phyloP scores from a whole-genome alignment of 768 basidiomycete genomes.

The Trametes cubensis region DNA sequence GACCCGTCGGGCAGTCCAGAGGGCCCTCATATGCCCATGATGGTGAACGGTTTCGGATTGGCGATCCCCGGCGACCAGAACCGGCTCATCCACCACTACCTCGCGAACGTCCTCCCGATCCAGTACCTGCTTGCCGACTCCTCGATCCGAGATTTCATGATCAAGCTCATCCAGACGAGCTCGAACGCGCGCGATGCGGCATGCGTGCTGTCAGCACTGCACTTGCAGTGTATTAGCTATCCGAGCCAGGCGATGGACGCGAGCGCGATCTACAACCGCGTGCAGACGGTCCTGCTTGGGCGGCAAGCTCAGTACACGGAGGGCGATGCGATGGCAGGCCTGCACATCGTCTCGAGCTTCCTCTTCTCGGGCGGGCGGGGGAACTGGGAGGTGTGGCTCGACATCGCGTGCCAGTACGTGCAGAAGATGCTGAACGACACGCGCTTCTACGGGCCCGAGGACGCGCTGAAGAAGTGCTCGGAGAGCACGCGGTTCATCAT shows the following conservation, averaged over 20 bases:
- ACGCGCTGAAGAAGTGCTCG: slow-evolving; percentile 47
- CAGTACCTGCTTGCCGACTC: slow-evolving; percentile 72
- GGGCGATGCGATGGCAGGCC: slow-evolving; percentile 78
- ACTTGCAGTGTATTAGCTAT: slow-evolving; percentile 40
- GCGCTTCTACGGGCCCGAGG: slow-evolving; percentile 42
- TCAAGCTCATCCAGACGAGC: slow-evolving; percentile 48
- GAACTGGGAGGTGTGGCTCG: slow-evolving; percentile 67
- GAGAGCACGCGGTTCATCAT: slow-evolving; percentile 70
- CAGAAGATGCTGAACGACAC: slow-evolving; percentile 46
- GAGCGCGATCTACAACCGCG: slow-evolving; percentile 26
- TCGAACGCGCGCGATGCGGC: slow-evolving; percentile 58
- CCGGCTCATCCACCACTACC: slow-evolving; percentile 49
- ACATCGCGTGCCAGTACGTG: slow-evolving; percentile 61
- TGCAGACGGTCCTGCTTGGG: slow-evolving; percentile 22
- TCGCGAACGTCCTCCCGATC: slow-evolving; percentile 60
- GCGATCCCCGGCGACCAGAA: slow-evolving; percentile 31
- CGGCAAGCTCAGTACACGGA: slow-evolving; percentile 40
- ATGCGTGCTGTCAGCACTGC: slow-evolving; percentile 63
- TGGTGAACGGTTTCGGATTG: slow-evolving; percentile 22
- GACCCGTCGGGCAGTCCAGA: slow-evolving; percentile 20
- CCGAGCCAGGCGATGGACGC: slow-evolving; percentile 20
- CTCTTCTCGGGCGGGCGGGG: slow-evolving; percentile 79
- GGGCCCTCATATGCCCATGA: slow-evolving; percentile 21
- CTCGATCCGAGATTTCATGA: slow-evolving; percentile 49
- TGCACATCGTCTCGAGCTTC: slow-evolving; percentile 75